Evolutionary conservation across 495 filamentous ascomycete species (phyloP).

Genomic region (Xylaria grammica): DNA sequence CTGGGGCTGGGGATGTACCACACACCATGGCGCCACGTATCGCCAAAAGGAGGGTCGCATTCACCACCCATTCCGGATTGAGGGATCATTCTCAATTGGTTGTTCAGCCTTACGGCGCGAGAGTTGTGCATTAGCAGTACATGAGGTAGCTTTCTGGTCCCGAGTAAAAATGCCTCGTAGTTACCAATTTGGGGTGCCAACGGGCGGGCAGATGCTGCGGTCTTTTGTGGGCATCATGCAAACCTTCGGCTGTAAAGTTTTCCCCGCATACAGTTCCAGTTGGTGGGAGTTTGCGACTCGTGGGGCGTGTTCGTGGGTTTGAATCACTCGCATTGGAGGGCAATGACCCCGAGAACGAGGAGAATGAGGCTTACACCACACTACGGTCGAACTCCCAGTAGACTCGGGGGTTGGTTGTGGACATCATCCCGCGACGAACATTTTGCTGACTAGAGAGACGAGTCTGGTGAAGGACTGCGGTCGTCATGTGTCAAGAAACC

Average conservation of each 20-base stretch:
- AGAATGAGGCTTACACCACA: background rate
- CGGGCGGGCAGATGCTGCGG: slow-evolving; percentile 5
- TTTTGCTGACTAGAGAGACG: background rate
- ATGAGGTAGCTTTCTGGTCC: background rate
- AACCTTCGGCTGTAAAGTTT: background rate
- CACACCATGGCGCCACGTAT: slow-evolving; percentile 21
- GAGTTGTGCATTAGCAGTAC: background rate
- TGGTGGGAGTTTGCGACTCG: slow-evolving; percentile 10
- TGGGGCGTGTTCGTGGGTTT: background rate
- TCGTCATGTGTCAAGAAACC: slow-evolving; percentile 7
- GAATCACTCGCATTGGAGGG: background rate
- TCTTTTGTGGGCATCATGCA: slow-evolving; percentile 5
- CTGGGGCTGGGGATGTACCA: slow-evolving; percentile 13
- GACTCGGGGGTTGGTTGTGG: background rate
- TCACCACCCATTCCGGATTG: background rate
- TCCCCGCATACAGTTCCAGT: background rate
- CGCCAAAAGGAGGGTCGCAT: slow-evolving; percentile 21
- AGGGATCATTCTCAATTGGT: slow-evolving; percentile 8
- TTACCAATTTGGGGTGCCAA: background rate
- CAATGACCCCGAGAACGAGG: background rate
- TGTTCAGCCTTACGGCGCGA: slow-evolving; percentile 15
- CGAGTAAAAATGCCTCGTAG: slow-evolving; percentile 1
- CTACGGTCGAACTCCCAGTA: too few species aligned
- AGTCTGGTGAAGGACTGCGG: background rate
- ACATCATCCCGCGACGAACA: background rate